Conservation (phyloP, 1,284 basidiomycete genomes). For the Pseudozyma thailandica region DNA sequence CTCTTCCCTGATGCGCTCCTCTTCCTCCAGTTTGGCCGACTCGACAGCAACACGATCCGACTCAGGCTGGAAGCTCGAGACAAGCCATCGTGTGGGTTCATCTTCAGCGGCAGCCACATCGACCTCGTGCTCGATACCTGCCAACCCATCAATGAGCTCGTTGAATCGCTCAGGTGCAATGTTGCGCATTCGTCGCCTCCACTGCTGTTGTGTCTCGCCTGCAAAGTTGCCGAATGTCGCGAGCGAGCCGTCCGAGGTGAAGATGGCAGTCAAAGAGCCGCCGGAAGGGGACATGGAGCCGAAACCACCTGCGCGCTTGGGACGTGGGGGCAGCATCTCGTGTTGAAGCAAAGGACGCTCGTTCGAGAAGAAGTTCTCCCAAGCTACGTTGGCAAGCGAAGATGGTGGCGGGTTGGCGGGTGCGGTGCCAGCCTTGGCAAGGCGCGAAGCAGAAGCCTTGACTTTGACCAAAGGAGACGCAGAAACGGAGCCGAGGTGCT, state of each 20-base stretch:
- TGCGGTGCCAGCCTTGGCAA: conserved; percentile 14
- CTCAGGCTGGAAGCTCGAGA: conserved; percentile 41
- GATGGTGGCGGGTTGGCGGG: conserved; percentile 53
- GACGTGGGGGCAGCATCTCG: conserved; percentile 48
- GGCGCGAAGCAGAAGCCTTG: conserved; percentile 17
- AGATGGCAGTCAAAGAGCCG: conserved; percentile 42
- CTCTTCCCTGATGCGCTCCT: conserved; percentile 50
- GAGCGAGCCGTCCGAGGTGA: conserved; percentile 33
- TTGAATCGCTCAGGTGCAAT: conserved; percentile 50
- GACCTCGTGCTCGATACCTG: conserved; percentile 18
- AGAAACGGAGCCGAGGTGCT: conserved; percentile 12
- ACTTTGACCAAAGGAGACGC: conserved; percentile 33
- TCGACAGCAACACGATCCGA: conserved; percentile 49
- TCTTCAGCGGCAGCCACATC: conserved; percentile 3
- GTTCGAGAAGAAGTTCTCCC: conserved; percentile 54
- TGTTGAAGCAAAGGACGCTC: conserved; percentile 54
- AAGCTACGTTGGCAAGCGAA: conserved; percentile 40
- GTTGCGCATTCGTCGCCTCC: conserved; percentile 39
- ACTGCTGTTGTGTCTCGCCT: conserved; percentile 33
- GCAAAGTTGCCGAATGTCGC: conserved; percentile 43
- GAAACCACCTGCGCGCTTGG: conserved; percentile 35
- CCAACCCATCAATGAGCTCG: conserved; percentile 44
- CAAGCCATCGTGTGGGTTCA: conserved; percentile 31
- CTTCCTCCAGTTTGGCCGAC: conserved; percentile 48
- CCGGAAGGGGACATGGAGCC: conserved; percentile 24